Evolutionary conservation across 106 monocot species (phyloP).

Genomic region (Acorus calamus): DNA sequence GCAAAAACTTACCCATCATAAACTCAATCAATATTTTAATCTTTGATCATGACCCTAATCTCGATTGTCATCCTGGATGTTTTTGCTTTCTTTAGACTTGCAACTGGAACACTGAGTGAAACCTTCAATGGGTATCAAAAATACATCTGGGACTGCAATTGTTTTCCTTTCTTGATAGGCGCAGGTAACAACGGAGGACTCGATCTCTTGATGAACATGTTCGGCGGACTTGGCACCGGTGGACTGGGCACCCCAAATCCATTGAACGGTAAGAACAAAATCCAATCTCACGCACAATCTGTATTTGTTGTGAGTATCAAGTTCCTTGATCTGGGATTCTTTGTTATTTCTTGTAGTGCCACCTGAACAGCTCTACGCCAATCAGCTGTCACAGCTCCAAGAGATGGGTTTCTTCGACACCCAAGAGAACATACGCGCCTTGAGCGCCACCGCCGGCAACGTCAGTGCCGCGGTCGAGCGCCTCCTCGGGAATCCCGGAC

Average conservation of each 20-base stretch:
- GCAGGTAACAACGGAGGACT: conserved; percentile 24
- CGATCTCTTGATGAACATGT: conserved; percentile 82
- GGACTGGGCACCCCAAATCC: conserved; percentile 39
- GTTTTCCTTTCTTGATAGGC: conserved; percentile 12
- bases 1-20: no score
- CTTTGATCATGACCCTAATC: no score
- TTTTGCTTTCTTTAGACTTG: no score
- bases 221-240: conserved; percentile 63
- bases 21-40: no score
- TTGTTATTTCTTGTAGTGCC: conserved; percentile 46
- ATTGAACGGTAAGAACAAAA: conserved; percentile 31
- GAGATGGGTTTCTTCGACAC: conserved; percentile 98
- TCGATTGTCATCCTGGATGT: no score
- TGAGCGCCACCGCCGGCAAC: conserved; percentile 72
- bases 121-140: no score
- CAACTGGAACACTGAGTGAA: no score
- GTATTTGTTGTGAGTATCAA: no score
- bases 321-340: neutral
- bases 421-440: conserved; percentile 83
- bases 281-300: neutral
- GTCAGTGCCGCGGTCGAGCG: conserved; percentile 90
- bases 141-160: neutral
- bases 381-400: conserved; percentile 82
- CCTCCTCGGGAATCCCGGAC: conserved; percentile 62
- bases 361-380: conserved; percentile 80